Conservation (phyloP, 2,329 filamentous ascomycete genomes). For the Ophiosphaerella narmari region DNA sequence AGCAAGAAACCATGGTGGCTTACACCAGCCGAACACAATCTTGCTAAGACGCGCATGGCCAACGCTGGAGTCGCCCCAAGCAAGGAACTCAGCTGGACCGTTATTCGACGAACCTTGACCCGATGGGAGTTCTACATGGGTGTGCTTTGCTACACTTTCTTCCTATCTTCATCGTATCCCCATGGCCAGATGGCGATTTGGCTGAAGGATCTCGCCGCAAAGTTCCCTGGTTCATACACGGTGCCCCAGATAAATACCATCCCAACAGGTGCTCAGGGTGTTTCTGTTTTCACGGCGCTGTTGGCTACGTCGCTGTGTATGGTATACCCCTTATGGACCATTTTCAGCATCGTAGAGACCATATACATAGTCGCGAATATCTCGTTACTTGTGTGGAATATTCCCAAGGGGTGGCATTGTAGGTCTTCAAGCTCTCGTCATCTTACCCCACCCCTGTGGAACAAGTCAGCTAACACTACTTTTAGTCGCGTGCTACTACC, state of each 20-base stretch:
- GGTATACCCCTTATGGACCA: conserved; percentile 56
- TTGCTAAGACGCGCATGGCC: conserved; percentile 36
- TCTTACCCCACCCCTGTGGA: too few relatives aligned
- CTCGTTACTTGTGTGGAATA: conserved; percentile 56
- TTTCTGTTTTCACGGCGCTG: conserved; percentile 55
- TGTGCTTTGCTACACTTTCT: conserved; percentile 53
- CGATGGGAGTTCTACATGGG: conserved; percentile 61
- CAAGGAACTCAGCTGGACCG: conserved; percentile 49
- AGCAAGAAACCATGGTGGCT: conserved; percentile 58
- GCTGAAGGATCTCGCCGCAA: conserved; percentile 53
- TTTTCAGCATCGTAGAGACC: conserved; percentile 50
- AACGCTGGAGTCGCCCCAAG: conserved; percentile 43
- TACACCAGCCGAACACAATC: conserved; percentile 38
- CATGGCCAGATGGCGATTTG: conserved; percentile 58
- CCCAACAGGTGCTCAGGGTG: conserved; percentile 55
- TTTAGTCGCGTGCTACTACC: conserved; percentile 41
- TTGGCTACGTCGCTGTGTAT: conserved; percentile 57
- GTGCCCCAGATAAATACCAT: conserved; percentile 57
- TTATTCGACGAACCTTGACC: conserved; percentile 52
- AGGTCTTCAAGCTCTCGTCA: conserved; percentile 5
- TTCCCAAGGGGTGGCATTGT: conserved; percentile 52
- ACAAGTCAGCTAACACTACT: conserved; percentile 4
- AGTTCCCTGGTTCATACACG: conserved; percentile 45
- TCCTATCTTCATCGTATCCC: conserved; percentile 49
- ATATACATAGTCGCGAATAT: conserved; percentile 52